Conservation (phyloP, 1,284 basidiomycete genomes). For the Porodaedalea pini region DNA sequence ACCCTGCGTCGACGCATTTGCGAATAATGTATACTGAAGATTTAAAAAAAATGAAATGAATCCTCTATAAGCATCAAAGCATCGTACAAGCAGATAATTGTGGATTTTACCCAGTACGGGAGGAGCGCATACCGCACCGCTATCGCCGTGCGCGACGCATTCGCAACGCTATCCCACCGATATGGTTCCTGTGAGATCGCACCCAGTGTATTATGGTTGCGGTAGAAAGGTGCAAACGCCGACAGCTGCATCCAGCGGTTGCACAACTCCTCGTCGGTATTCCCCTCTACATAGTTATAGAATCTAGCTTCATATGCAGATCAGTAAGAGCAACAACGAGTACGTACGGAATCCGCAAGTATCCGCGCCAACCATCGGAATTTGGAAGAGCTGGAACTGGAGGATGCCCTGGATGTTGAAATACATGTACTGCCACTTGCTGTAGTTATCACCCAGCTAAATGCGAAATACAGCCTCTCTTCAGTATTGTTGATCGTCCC, state of each 20-base stretch:
- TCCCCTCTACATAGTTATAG: slow-evolving; percentile 44
- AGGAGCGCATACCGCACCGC: slow-evolving; percentile 62
- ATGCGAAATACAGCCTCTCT: background rate
- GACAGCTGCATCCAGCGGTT: slow-evolving; percentile 80
- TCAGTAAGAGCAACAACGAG: background rate
- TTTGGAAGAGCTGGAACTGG: slow-evolving; percentile 75
- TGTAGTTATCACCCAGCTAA: slow-evolving; percentile 72
- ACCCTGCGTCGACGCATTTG: slow-evolving; percentile 58
- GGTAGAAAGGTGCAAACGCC: slow-evolving; percentile 71
- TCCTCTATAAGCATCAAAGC: background rate
- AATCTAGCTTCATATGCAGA: background rate
- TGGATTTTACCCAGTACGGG: slow-evolving; percentile 63
- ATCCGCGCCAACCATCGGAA: slow-evolving; percentile 76
- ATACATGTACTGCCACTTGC: slow-evolving; percentile 60
- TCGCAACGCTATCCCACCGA: slow-evolving; percentile 70
- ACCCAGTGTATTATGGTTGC: slow-evolving; percentile 63
- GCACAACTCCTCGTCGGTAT: slow-evolving; percentile 78
- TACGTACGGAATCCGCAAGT: slow-evolving; percentile 57
- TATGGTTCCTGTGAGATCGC: slow-evolving; percentile 72
- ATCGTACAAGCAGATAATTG: background rate
- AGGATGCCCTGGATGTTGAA: slow-evolving; percentile 62
- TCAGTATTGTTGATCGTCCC: background rate
- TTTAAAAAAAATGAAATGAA: background rate
- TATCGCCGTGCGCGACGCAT: slow-evolving; percentile 70
- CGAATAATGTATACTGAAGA: slow-evolving; percentile 69